Conservation (phyloP, 1,284 basidiomycete species). For the Pseudozyma flocculosa region DNA sequence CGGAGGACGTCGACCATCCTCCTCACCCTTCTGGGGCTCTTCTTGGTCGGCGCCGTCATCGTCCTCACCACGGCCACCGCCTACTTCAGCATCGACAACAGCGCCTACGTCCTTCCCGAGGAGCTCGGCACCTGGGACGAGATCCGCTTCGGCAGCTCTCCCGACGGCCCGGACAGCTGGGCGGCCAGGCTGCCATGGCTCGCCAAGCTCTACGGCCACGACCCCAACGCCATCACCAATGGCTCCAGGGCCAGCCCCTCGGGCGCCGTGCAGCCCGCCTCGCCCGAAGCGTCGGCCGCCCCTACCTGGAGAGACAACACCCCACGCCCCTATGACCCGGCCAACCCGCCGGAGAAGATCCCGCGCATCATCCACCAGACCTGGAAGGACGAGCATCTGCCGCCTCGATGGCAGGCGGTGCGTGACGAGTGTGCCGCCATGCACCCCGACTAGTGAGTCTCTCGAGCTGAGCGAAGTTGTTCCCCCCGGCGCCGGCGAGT, state of each 20-base stretch:
- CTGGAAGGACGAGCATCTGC: conserved; percentile 89
- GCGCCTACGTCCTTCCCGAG: conserved; percentile 43
- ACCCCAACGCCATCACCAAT: conserved; percentile 1
- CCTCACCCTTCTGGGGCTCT: conserved; percentile 75
- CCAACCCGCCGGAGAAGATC: conserved; percentile 61
- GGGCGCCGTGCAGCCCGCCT: conserved; percentile 9
- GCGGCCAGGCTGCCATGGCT: conserved; percentile 37
- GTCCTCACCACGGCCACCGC: conserved; percentile 87
- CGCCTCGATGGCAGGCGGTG: conserved; percentile 72
- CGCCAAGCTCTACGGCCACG: conserved; percentile 20
- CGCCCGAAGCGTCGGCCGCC: conserved; percentile 10
- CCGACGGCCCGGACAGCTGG: conserved; percentile 37
- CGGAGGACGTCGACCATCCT: conserved; percentile 58
- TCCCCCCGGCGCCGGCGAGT: no score
- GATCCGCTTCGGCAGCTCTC: conserved; percentile 37
- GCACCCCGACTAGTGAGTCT: conserved; percentile 78
- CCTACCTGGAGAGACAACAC: conserved; percentile 28
- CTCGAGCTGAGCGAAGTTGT: not conserved
- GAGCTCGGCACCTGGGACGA: conserved; percentile 54
- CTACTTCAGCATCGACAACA: conserved; percentile 74
- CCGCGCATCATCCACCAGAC: conserved; percentile 97
- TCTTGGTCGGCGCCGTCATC: conserved; percentile 85
- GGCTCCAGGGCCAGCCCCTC: conserved; percentile 1
- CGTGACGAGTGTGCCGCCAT: conserved; percentile 58
- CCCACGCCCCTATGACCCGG: conserved; percentile 22